Conservation (phyloP, 345 rosid genomes). For the Microthlaspi erraticum region DNA sequence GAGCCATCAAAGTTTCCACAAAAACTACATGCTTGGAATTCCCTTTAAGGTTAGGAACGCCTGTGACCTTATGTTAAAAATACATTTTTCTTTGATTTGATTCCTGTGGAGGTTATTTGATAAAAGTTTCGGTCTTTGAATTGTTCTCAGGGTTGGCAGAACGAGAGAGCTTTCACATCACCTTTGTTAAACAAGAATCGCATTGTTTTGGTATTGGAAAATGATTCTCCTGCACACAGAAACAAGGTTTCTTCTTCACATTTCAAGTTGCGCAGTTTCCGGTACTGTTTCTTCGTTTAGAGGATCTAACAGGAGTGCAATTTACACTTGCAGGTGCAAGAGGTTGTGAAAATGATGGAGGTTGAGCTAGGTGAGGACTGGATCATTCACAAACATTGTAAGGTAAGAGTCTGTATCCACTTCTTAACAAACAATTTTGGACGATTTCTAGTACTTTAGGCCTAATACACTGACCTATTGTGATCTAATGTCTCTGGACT, state of each 20-base stretch:
- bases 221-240: constrained; percentile 60
- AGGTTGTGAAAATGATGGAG: constrained; percentile 83
- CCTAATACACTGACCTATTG: background rate
- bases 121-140: background rate
- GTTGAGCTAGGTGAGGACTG: constrained; percentile 77
- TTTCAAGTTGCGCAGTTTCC: constrained; percentile 1
- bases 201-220: constrained; percentile 57
- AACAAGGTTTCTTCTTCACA: constrained; percentile 60
- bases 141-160: constrained; percentile 64
- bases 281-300: constrained; percentile 15
- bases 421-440: background rate
- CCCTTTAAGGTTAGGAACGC: constrained; percentile 62
- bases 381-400: constrained; percentile 75
- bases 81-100: background rate
- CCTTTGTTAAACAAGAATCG: constrained; percentile 51
- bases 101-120: constrained; percentile 8
- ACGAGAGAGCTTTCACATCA: constrained; percentile 57
- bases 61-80: background rate
- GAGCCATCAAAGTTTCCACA: constrained; percentile 68
- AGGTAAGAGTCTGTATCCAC: constrained; percentile 50
- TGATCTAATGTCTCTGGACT: constrained; percentile 1
- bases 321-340: constrained; percentile 59
- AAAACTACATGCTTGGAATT: constrained; percentile 65
- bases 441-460: background rate
- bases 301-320: background rate